Conservation (phyloP, 1,139 yeast genomes). For the Zygosaccharomyces sapae region DNA sequence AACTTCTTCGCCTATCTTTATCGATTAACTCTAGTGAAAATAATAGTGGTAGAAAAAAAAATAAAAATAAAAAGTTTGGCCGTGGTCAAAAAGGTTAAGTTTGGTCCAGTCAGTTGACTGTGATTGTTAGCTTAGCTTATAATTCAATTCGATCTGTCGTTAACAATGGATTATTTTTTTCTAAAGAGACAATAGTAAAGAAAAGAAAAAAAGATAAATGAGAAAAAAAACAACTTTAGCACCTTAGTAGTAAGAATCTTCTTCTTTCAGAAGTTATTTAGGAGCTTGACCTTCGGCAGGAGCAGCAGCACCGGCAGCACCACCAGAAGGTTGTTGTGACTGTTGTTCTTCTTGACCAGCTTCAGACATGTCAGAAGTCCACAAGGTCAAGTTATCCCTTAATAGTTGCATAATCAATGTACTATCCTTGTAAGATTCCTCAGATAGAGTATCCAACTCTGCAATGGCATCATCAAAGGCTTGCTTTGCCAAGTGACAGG, state of each 20-base stretch:
- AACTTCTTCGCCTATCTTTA: constrained; percentile 8
- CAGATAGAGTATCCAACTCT: constrained; percentile 94
- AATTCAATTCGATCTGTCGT: background rate
- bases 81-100: background rate
- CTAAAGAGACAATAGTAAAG: constrained; percentile 3
- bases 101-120: too few relatives aligned
- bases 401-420: constrained; percentile 97
- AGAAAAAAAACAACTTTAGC: constrained; percentile 2
- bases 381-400: constrained; percentile 95
- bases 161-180: background rate
- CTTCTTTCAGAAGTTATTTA: constrained; percentile 18
- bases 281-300: constrained; percentile 41
- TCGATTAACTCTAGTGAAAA: constrained; percentile 2
- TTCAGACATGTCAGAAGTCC: constrained; percentile 96
- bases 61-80: constrained; percentile 1
- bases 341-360: constrained; percentile 55
- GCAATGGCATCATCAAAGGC: constrained; percentile 99
- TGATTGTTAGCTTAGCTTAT: too few relatives aligned
- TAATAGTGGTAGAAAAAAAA: too few relatives aligned
- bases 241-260: constrained; percentile 1
- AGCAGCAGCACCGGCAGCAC: constrained; percentile 45
- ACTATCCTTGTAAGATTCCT: constrained; percentile 97
- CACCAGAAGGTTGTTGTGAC: constrained; percentile 13
- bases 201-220: constrained; percentile 2
- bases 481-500: constrained; percentile 97